Base-by-base conservation (phyloP, 2,329 filamentous ascomycete genomes). In the Xylariaceae sp. region DNA sequence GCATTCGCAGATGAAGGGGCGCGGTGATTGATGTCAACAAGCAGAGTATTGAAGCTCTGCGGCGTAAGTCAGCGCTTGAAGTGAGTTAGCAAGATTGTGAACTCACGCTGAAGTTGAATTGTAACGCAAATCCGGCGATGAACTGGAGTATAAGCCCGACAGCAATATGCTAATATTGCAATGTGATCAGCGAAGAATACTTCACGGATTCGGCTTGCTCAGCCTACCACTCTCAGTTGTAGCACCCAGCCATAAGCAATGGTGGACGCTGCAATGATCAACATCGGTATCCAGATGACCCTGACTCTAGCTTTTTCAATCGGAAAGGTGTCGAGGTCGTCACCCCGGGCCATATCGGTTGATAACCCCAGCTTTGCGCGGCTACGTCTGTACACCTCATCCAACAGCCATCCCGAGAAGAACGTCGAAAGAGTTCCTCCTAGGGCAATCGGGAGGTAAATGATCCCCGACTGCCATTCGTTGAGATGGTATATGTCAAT, bases 371-470 rank as follows among this genome's bases (percentile, higher is more conserved):
- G 47, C 31, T 51, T 54, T 1, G 53, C 50, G 42, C 56, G 50
- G 22, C 53, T 45, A 2, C 49, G 48, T 3, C 50, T 51, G 47
- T 63, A 63, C 11, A 55, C 52, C 10, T 48, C 55, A 38, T 62
- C 50, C n/a, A 62, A 40, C 44, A 58, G 45, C 31, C 36, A 48
- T 16, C 59, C 59, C 33, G 55, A 56, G 39, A 61, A 57, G 50
- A 58, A 60, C n/a, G 60, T 59, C 14, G 61, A 59, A 16, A 56
- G 42, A 6, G 56, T 59, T 6, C 48, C 54, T 31, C 60, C 60
- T 6, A 64, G n/a, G n/a, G 59, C 60, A 42, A 63, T 63, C 6
- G 62, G 62, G 4, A 64, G 52, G 42, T 64, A 63, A 11, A 59
- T 55, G 10, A 66, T 51, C 16, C 61, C 61, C 13, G 60, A 57